These are phyloP conservation scores for Sugiyamaella pinicola DNA, from an alignment of 1,139 yeast genomes.

Conservation along the genomic window DNA sequence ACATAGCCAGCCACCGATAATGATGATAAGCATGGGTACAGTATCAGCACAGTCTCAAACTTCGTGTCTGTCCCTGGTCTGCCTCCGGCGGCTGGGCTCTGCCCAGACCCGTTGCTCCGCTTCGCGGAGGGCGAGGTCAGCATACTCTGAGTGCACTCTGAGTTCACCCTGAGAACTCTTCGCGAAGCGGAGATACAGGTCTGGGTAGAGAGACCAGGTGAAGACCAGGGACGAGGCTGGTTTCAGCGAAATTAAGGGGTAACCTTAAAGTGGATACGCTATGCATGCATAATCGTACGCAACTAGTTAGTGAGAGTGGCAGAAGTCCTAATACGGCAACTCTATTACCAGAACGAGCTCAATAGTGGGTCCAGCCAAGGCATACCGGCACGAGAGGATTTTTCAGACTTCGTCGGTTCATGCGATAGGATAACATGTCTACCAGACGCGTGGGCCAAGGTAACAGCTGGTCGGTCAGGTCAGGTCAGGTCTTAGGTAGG, in stretches of 20 bases:
- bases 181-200: no score
- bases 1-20: not conserved
- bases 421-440: not conserved
- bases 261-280: conserved; percentile 7
- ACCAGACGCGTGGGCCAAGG: conserved; percentile 1
- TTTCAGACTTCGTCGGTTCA: not conserved
- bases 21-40: no score
- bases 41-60: no score
- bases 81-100: no score
- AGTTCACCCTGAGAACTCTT: no score
- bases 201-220: no score
- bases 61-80: no score
- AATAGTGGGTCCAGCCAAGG: not conserved
- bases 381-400: not conserved
- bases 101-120: no score
- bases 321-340: not conserved
- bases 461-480: not conserved
- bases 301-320: not conserved
- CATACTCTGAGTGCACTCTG: no score
- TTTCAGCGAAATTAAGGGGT: not conserved
- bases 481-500: not conserved
- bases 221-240: no score
- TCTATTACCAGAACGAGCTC: conserved; percentile 1
- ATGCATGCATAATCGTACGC: not conserved
- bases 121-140: no score